Evolutionary conservation across 2,329 filamentous ascomycete species (phyloP), one percentile per base, ranked within the genome.

Genomic region (Sclerotiophoma versabilis): DNA sequence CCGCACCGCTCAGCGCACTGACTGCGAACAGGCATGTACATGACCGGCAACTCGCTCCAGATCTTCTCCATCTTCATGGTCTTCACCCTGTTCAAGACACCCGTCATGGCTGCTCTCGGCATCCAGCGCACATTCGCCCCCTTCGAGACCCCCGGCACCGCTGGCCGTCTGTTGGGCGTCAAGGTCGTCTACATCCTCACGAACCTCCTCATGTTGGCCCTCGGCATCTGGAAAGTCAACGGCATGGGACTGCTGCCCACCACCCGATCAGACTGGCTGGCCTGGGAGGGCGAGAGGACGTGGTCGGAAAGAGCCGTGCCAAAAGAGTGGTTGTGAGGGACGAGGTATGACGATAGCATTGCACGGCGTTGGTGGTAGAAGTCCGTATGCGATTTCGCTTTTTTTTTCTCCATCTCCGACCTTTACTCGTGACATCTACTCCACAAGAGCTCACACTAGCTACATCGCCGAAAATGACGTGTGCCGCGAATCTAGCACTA

Each of bases 41-140:
- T 99, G 95, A 96, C 93, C 26, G 95, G 95, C 70, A 99, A 98
- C 80, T 92, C 91, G 58, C 85, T 99, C 39, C 95, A 99, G 75
- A 98, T 99, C 64, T 99, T 99, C 81, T 96, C 90, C 77, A 98
- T 99, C 78, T 98, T 98, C 92, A 99, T 98, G 93, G 93, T 98
- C 15, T 93, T 93, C 70, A 98, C 97, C 90, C 88, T 96, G 38
- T 99, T 99, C 84, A 98, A 98, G 82, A 96, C 91, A 64, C 95
- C 95, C 9, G 84, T 99, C 57, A 86, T 91, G 76, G 95, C 93
- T 27, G 80, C 98, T 38, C 78, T 96, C 57, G 86, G 81, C 64
- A 93, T 93, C 41, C 92, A 95, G 72, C 85, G 88, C 70, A 91
- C 90, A n/a, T 98, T 99, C 75, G 86, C 91, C 71, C 88, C 89